Evolutionary conservation across 805 yeast genomes (phyloP).

Genomic region (Schizosaccharomyces lindneri): DNA sequence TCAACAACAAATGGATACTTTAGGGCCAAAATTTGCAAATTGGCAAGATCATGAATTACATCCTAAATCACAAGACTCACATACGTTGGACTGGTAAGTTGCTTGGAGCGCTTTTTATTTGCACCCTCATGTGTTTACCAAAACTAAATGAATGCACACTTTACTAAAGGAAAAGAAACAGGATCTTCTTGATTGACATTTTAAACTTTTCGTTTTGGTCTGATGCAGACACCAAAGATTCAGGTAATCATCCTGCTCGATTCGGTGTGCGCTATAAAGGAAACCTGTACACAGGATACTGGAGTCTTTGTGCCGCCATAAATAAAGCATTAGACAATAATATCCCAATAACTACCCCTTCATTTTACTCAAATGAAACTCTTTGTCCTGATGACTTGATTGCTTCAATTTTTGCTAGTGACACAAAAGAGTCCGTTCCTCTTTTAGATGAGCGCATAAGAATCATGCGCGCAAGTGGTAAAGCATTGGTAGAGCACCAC

Average conservation of each 20-base stretch:
- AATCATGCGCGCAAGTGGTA: constrained; percentile 17
- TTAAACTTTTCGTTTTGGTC: constrained; percentile 23
- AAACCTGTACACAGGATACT: constrained; percentile 19
- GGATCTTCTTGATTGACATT: constrained; percentile 21
- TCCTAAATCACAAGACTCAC: constrained; percentile 2
- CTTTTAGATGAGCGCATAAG: constrained; percentile 14
- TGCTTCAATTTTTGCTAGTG: constrained; percentile 14
- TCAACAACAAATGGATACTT: not conserved
- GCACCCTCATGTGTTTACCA: not conserved
- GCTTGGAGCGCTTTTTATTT: not conserved
- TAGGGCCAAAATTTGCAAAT: not conserved
- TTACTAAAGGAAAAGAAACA: constrained; percentile 8
- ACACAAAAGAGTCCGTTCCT: constrained; percentile 15
- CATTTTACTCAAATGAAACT: constrained; percentile 14
- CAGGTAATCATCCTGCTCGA: constrained; percentile 13
- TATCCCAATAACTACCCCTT: constrained; percentile 17
- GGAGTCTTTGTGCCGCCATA: constrained; percentile 21
- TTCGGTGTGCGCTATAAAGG: constrained; percentile 16
- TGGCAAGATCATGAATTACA: constrained; percentile 3
- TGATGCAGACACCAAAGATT: constrained; percentile 13
- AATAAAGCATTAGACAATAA: constrained; percentile 18
- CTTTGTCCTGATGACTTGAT: constrained; percentile 11
- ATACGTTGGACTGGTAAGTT: constrained; percentile 5
- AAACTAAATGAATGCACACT: not conserved
- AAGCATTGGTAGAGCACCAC: constrained; percentile 12